Conservation (phyloP, 805 yeast genomes). For the Schwanniomyces vanrijiae region DNA sequence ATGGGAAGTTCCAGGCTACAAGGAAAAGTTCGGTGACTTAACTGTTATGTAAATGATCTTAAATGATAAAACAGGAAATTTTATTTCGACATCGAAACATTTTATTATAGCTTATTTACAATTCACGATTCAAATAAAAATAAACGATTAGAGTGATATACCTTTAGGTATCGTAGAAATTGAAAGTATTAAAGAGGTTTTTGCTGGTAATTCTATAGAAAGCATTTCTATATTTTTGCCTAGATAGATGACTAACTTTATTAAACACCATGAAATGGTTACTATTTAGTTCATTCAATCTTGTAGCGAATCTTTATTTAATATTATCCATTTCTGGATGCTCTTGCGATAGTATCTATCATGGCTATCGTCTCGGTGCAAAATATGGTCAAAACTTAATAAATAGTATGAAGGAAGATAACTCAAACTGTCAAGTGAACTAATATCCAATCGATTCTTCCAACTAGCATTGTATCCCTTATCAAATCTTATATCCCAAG, state of each 20-base stretch:
- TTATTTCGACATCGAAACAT: slow-evolving; percentile 1
- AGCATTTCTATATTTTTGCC: too few species aligned
- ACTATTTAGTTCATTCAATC: too few species aligned
- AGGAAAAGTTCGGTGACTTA: slow-evolving; percentile 96
- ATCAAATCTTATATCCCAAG: slow-evolving; percentile 28
- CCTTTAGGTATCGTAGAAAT: not conserved
- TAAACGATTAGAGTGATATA: not conserved
- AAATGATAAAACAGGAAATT: not conserved
- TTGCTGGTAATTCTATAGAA: too few species aligned
- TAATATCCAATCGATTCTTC: not conserved
- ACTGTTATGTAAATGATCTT: slow-evolving; percentile 71
- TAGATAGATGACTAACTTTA: too few species aligned
- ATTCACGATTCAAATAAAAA: not conserved
- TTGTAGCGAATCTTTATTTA: too few species aligned
- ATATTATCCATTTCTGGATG: slow-evolving; percentile 5
- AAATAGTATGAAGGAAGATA: slow-evolving; percentile 11
- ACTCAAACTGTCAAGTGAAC: not conserved
- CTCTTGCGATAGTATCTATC: slow-evolving; percentile 3
- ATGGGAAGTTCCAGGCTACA: slow-evolving; percentile 98
- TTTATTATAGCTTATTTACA: not conserved
- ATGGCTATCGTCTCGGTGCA: slow-evolving; percentile 9
- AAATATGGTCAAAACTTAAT: slow-evolving; percentile 7
- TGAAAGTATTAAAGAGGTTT: too few species aligned
- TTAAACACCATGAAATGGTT: too few species aligned
- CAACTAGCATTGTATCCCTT: slow-evolving; percentile 22